These are phyloP conservation scores for Hymenoscyphus linearis DNA, from an alignment of 2,329 filamentous ascomycete species.

Conservation along the genomic window DNA sequence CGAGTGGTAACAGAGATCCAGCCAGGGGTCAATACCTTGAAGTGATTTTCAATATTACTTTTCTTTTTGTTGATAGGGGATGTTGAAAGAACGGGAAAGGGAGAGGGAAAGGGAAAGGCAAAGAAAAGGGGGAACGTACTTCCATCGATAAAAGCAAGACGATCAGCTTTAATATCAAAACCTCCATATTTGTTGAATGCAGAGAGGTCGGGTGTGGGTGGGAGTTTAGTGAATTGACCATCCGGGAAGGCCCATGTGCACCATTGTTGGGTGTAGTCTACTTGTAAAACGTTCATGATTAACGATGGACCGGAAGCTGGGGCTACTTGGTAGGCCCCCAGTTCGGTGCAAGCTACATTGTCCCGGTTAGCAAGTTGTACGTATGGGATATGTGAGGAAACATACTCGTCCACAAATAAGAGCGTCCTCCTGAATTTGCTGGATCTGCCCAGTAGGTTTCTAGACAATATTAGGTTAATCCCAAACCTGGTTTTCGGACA, in stretches of 20 bases:
- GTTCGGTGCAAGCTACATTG: constrained; percentile 38
- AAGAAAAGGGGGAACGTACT: constrained; percentile 25
- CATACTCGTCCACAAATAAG: constrained; percentile 44
- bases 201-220: constrained; percentile 38
- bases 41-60: constrained; percentile 4
- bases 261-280: constrained; percentile 46
- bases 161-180: constrained; percentile 40
- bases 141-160: constrained; percentile 48
- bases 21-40: constrained; percentile 42
- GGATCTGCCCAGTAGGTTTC: constrained; percentile 40
- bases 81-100: not conserved
- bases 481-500: not conserved
- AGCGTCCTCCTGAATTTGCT: constrained; percentile 37
- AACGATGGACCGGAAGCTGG: constrained; percentile 39
- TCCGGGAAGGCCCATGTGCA: constrained; percentile 48
- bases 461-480: constrained; percentile 19
- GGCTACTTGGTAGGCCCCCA: constrained; percentile 45
- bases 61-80: too few relatives aligned
- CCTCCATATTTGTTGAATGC: constrained; percentile 43
- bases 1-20: constrained; percentile 47
- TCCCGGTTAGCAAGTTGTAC: not conserved
- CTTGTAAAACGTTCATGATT: constrained; percentile 42
- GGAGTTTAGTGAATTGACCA: constrained; percentile 41
- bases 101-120: not conserved
- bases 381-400: not conserved